Conservation (phyloP, 179 eudicot species). For the Beta corolliflora region DNA sequence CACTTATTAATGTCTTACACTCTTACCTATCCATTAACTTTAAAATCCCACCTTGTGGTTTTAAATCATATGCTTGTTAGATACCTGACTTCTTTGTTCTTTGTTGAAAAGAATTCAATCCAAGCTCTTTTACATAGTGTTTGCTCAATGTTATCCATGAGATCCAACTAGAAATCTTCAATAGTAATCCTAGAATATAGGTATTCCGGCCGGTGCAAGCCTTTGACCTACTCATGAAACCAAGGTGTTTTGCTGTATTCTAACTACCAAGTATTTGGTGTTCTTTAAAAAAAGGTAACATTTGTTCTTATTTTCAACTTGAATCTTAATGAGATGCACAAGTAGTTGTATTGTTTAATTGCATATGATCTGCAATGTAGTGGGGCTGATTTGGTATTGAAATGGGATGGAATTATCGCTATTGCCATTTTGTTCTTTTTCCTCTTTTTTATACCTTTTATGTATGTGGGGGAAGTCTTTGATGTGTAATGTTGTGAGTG, state of each 20-base stretch:
- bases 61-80: neutral
- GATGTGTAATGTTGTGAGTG: conserved; percentile 11
- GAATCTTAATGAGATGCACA: no score
- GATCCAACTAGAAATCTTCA: neutral
- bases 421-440: no score
- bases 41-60: neutral
- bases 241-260: neutral
- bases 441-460: neutral
- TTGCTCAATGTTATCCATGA: neutral
- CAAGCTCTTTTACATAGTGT: neutral
- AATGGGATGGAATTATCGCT: no score
- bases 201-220: neutral
- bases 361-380: no score
- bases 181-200: neutral
- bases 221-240: neutral
- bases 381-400: no score
- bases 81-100: neutral
- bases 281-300: neutral
- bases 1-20: neutral
- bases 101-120: neutral
- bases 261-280: neutral
- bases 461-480: neutral
- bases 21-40: neutral
- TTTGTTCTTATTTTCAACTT: no score
- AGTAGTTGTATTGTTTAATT: no score